Conservation (phyloP, 192 early-diverging fungal genomes). For the Coemansia sp. region DNA sequence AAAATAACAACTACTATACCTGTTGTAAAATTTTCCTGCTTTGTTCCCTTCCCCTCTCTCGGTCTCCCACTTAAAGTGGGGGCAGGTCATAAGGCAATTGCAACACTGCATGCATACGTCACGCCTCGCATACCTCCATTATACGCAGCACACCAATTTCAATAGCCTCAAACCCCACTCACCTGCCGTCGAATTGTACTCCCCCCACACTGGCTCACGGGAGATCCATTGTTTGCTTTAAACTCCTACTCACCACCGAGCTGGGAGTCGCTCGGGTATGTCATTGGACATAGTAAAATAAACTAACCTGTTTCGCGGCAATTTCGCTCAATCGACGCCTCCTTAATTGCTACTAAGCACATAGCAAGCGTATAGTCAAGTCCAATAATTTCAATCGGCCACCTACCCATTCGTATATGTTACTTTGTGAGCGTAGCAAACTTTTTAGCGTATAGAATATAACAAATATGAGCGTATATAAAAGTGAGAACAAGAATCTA, state of each 20-base stretch:
- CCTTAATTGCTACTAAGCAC: neutral
- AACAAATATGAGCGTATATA: too few relatives aligned
- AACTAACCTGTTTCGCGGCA: neutral
- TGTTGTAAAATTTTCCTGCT: neutral
- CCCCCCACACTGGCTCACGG: neutral
- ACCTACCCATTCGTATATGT: neutral
- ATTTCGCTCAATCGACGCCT: slow-evolving; percentile 9
- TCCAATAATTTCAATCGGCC: slow-evolving; percentile 1
- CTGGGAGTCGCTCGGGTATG: neutral
- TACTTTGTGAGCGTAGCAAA: too few relatives aligned
- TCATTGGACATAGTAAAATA: neutral
- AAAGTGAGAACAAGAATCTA: too few relatives aligned
- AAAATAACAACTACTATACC: neutral
- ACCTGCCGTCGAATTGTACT: neutral
- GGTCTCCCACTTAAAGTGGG: slow-evolving; percentile 1
- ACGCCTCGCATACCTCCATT: neutral
- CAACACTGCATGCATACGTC: slow-evolving; percentile 10
- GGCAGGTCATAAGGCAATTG: neutral
- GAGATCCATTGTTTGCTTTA: neutral
- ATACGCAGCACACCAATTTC: neutral
- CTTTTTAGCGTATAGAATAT: too few relatives aligned
- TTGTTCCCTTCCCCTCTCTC: neutral
- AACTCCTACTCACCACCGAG: neutral
- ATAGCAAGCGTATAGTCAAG: neutral
- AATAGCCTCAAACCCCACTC: neutral